These are phyloP conservation scores for Rostrohypoxylon terebratum DNA, from an alignment of 495 filamentous ascomycete genomes.

Conservation along the genomic window DNA sequence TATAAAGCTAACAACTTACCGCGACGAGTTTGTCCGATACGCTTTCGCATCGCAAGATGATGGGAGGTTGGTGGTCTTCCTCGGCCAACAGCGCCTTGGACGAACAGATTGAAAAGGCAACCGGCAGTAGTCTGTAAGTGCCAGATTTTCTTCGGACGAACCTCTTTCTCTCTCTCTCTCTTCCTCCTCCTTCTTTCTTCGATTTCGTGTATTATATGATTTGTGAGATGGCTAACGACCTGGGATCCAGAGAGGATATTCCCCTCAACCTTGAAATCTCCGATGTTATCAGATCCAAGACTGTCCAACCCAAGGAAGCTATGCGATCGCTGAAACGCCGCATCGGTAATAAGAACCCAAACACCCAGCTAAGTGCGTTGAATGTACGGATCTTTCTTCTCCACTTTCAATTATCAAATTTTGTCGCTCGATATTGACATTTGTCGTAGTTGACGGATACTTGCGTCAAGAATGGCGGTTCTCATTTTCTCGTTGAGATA, in stretches of 20 bases:
- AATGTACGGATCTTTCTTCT: constrained; percentile 68
- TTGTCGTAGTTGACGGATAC: constrained; percentile 82
- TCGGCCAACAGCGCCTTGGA: constrained; percentile 83
- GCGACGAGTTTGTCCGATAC: constrained; percentile 7
- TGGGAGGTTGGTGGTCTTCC: constrained; percentile 94
- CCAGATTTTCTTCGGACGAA: not conserved
- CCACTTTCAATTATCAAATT: not conserved
- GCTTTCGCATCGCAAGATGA: constrained; percentile 56
- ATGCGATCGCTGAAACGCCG: constrained; percentile 95
- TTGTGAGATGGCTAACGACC: constrained; percentile 33
- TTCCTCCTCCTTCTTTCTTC: too few relatives aligned
- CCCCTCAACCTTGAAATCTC: constrained; percentile 97
- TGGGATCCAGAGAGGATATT: constrained; percentile 83
- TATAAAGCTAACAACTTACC: not conserved
- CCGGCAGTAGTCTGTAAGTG: constrained; percentile 86
- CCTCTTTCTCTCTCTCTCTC: not conserved
- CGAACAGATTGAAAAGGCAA: constrained; percentile 95
- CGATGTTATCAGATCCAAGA: constrained; percentile 95
- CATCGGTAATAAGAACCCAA: constrained; percentile 96
- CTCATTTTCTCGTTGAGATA: constrained; percentile 95
- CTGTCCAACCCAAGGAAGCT: constrained; percentile 94
- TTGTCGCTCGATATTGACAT: constrained; percentile 51
- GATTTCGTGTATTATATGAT: not conserved
- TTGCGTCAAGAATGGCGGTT: constrained; percentile 97
- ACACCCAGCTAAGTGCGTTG: constrained; percentile 90